phyloP scores from a whole-genome alignment of 257 asterid genomes.

The Solanum sitiens region DNA sequence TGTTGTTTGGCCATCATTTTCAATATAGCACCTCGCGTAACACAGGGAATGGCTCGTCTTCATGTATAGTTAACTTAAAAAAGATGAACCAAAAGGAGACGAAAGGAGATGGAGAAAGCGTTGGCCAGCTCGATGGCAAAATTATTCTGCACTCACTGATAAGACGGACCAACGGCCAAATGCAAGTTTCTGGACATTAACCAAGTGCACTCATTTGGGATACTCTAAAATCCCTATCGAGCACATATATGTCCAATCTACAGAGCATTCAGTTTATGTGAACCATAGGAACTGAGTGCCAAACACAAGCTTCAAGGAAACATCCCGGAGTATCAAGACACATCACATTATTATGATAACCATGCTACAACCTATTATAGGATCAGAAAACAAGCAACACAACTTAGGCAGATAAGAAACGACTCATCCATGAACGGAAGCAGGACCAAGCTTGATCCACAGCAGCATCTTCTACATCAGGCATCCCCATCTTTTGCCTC shows the following conservation, averaged over 20 bases:
- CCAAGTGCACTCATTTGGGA: neutral
- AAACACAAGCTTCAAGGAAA: neutral
- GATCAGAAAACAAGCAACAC: neutral
- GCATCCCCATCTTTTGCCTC: conserved; percentile 71
- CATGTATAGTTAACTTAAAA: neutral
- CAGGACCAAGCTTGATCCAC: conserved; percentile 85
- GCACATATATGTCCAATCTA: neutral
- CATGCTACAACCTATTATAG: neutral
- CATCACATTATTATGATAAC: neutral
- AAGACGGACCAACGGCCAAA: neutral
- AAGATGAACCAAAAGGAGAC: neutral
- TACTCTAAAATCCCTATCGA: neutral
- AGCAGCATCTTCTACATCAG: conserved; percentile 59
- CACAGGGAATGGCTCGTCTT: neutral
- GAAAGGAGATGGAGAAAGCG: neutral
- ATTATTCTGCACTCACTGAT: neutral
- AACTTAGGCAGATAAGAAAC: conserved; percentile 43
- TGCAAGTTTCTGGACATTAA: neutral
- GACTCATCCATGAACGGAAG: conserved; percentile 70
- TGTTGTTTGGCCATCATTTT: neutral
- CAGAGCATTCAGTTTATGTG: neutral
- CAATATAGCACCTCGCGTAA: neutral
- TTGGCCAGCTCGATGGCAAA: neutral
- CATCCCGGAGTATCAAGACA: neutral
- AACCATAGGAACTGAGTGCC: neutral